Evolutionary conservation across 805 yeast species (phyloP), one percentile per base, ranked within the genome.

Genomic region (Cyberlindnera mycetangii): DNA sequence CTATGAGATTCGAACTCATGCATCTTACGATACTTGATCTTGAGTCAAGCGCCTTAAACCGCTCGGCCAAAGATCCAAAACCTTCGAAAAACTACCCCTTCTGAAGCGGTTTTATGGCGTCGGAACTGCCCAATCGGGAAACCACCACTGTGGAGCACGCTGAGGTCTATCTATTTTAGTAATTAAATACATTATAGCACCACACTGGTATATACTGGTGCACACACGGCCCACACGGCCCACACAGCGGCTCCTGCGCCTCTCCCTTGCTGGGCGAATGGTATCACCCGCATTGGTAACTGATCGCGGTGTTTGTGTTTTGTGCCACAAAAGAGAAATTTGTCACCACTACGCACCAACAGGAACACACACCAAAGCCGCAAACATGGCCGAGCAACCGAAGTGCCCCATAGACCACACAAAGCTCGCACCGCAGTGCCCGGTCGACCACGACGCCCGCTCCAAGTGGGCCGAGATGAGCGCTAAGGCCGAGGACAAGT

Each of bases 391-490:
- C 4, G 57, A 57, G 10, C 50, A 65, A 44, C 55, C 66, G 12
- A 63, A 59, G 44, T 78, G 83, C 55, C 83, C 83, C 6, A 81
- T 78, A 22, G 80, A 76, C 56, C 81, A 75, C 54, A 55, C 59
- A 7, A 61, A 54, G 47, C 59, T 52, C 38, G 49, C 51, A 47
- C 5, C 45, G 14, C 70, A 67, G 47, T 85, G 92, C 56, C 92
- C 92, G 1, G 90, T 85, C 17, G 85, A 81, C 52, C 85, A 76
- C 49, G 61, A 61, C n/a, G 72, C 85, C 5, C 65, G 85, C 46
- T 73, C 74, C 32, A 70, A 69, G 30, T 84, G 89, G 89, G 56
- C 79, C 19, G 67, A 68, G 41, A 55, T 69, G 40, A 61, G 56
- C 18, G 28, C 43, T 15, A 14, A 4, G 34, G 28, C 33, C 11